Evolutionary conservation across 73 alveolate species (phyloP), one percentile per base, ranked within the genome.

Genomic region (Paramecium caudatum): DNA sequence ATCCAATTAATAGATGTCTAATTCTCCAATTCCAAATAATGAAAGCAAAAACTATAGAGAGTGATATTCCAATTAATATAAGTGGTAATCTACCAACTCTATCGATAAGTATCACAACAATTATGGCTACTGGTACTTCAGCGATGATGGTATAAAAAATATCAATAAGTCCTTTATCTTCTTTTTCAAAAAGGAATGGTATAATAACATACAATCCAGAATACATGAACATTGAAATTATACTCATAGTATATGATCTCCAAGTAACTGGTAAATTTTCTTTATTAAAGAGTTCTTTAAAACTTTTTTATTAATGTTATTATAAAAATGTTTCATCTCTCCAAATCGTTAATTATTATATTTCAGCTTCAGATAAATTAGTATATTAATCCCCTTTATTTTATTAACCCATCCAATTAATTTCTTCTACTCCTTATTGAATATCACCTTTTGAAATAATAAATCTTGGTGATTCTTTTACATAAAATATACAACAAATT

Each of bases 401-500:
- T 32, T 41, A 9, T 21, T 48, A 4, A 9, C 93, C 93, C 82
- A 65, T 63, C n/a, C 15, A 36, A 8, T 86, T 86, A n/a, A 86
- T 34, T 7, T 37, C 84, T 55, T 62, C 90, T 0, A 86, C 32
- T 46, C 90, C 93, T 62, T 86, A 87, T 1, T 63, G 15, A 17
- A 86, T 41, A 9, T 55, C 45, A 12, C 84, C 84, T 62, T 86
- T 37, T 8, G 65, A 25, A 2, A 86, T 78, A 27, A 62, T 63
- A 41, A 62, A 63, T 37, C 93, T 41, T 1, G 93, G 90, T 6
- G 93, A 86, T 23, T 86, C 93, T 37, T 86, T 45, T 25, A 86
- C 61, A 25, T 47, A 63, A 39, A 86, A 3, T 0, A 86, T 6
- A 23, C 93, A 33, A 4, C 90, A 87, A 39, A 62, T 10, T 3